Conservation (phyloP, 2,329 filamentous ascomycete species). For the Cyphellophora attinorum region DNA sequence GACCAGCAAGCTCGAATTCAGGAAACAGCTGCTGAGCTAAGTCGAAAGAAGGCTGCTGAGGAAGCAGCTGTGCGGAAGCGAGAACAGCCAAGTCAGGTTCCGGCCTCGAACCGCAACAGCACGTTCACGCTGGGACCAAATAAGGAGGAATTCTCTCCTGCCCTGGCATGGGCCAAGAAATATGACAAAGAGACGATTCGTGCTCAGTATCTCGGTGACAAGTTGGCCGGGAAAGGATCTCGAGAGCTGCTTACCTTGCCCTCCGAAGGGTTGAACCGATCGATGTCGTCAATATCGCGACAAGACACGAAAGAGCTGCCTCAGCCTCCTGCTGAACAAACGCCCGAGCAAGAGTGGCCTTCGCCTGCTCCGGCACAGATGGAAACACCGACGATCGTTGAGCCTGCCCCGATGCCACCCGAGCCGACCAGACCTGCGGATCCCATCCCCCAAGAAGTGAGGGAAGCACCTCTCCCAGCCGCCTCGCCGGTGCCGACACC, state of each 20-base stretch:
- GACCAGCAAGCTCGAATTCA: constrained; percentile 92
- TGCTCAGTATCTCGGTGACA: constrained; percentile 73
- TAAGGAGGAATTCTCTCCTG: constrained; percentile 76
- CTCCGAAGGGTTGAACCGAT: constrained; percentile 24
- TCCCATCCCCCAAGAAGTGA: constrained; percentile 20
- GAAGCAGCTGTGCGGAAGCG: constrained; percentile 47
- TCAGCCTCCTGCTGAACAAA: constrained; percentile 6
- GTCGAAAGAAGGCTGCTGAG: constrained; percentile 56
- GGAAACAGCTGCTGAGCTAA: constrained; percentile 75
- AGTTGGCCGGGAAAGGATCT: constrained; percentile 59
- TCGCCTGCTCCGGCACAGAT: neutral
- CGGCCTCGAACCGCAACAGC: constrained; percentile 69
- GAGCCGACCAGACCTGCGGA: constrained; percentile 21
- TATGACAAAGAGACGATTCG: constrained; percentile 86
- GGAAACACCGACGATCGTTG: constrained; percentile 4
- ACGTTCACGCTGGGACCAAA: constrained; percentile 83
- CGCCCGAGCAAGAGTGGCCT: neutral
- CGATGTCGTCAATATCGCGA: constrained; percentile 15
- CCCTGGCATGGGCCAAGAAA: constrained; percentile 93
- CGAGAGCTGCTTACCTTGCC: constrained; percentile 32
- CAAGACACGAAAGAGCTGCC: constrained; percentile 16
- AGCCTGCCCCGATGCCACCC: constrained; percentile 15
- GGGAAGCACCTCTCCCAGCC: constrained; percentile 23
- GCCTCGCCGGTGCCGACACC: constrained; percentile 3
- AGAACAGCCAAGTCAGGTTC: constrained; percentile 36